Evolutionary conservation across 495 filamentous ascomycete genomes (phyloP).

Genomic region (Amorphotheca resinae): DNA sequence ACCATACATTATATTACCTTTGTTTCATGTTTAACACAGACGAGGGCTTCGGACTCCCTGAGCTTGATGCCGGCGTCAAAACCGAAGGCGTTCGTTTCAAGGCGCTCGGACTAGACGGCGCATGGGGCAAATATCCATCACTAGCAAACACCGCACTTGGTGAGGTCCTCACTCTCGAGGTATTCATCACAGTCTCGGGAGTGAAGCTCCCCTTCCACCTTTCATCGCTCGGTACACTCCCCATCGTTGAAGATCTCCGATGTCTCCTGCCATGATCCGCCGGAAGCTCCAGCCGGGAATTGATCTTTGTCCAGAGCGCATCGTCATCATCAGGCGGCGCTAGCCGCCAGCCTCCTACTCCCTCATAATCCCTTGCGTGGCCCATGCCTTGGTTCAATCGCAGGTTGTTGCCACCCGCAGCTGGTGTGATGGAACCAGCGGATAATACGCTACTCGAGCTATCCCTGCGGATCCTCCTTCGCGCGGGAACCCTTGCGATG

Average conservation of each 20-base stretch:
- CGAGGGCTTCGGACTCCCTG: constrained; percentile 14
- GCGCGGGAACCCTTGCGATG: constrained; percentile 10
- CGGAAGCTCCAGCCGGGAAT: constrained; percentile 58
- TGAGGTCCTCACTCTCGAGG: constrained; percentile 27
- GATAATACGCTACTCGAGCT: constrained; percentile 26
- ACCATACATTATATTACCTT: constrained; percentile 3
- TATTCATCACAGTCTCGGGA: constrained; percentile 22
- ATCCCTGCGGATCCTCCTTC: constrained; percentile 26
- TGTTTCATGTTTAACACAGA: constrained; percentile 15
- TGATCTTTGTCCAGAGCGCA: constrained; percentile 58
- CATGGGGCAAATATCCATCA: constrained; percentile 14
- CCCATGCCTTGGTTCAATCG: constrained; percentile 29
- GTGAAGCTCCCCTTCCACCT: constrained; percentile 8
- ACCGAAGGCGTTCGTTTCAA: constrained; percentile 4
- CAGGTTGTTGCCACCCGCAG: constrained; percentile 21
- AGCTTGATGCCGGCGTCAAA: neutral
- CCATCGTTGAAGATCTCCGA: constrained; percentile 14
- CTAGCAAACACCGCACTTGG: constrained; percentile 10
- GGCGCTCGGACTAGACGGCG: constrained; percentile 2
- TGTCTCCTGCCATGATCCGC: constrained; percentile 20
- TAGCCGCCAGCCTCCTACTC: constrained; percentile 68
- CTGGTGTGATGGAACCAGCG: constrained; percentile 24
- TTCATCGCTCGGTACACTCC: constrained; percentile 6
- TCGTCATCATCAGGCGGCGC: constrained; percentile 45
- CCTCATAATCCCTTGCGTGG: constrained; percentile 63